Base-by-base conservation (phyloP, 225 moss, liverwort and hornwort species). In the Rhytidiadelphus loreus region DNA sequence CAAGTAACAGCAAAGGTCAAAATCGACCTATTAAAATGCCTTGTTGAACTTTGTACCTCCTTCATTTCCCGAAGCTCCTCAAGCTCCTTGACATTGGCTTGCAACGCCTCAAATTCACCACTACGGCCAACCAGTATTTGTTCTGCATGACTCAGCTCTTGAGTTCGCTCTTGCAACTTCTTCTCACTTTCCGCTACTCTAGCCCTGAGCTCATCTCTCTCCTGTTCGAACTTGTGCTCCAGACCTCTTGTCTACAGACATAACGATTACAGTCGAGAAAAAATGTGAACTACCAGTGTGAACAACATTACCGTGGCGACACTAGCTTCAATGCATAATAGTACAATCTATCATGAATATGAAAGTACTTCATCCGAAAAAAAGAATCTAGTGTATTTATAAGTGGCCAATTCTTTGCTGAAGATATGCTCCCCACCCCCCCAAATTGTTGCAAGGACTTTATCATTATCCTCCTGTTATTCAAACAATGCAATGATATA, bases 21-120 rank as follows among this genome's bases (percentile, higher is more conserved):
- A 78, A 76, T 74, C 41, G 46, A 68, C 59, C 59, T 76, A 73
- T 58, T 80, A 48, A 80, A 80, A 70, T 72, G 80, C 35, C 32
- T 75, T 60, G 26, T 35, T 39, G 50, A 70, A 81, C 52, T 69
- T 46, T 72, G 52, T 83, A 97, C 97, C 95, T 98, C 97, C 75
- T 96, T 98, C 97, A 98, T 96, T 92, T 98, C 97, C 30, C 96
- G 94, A 82, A 98, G 97, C 61, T 98, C 97, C 78, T 98, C 96
- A 33, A 98, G 93, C 92, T 98, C 97, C 92, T 96, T 98, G 46
- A 94, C 77, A 86, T 93, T 96, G 86, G 94, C 90, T 86, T 95
- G 95, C 85, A 98, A 88, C 7, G 92, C 90, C 74, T 96, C 96
- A 91, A 95, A 96, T 88, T 98, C 97, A 58, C 92, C 75, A 81